These are phyloP conservation scores for Mycena kentingensis DNA, from an alignment of 768 basidiomycete species.

Conservation along the genomic window DNA sequence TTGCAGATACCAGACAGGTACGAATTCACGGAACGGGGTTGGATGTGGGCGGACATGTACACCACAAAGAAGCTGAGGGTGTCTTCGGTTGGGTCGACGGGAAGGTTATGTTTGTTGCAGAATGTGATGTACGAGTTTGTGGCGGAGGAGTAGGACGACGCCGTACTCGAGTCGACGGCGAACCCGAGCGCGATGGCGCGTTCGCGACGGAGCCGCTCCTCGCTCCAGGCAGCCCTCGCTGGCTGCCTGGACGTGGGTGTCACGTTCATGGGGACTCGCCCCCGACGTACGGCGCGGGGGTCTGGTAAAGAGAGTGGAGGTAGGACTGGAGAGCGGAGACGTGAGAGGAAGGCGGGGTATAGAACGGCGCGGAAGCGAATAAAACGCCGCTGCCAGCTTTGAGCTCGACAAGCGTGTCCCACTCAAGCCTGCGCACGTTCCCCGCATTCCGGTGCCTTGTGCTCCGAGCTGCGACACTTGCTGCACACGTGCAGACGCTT, in stretches of 20 bases:
- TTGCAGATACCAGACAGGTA: slow-evolving; percentile 43
- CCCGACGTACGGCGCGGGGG: slow-evolving; percentile 7
- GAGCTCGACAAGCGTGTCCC: not conserved
- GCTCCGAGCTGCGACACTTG: not conserved
- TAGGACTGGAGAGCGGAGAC: not conserved
- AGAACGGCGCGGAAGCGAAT: not conserved
- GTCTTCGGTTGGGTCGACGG: slow-evolving; percentile 38
- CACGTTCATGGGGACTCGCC: slow-evolving; percentile 2
- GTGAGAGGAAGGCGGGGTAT: not conserved
- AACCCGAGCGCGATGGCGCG: slow-evolving; percentile 35
- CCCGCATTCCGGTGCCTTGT: slow-evolving; percentile 5
- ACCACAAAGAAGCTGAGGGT: slow-evolving; percentile 38
- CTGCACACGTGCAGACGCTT: slow-evolving; percentile 7
- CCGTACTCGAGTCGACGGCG: slow-evolving; percentile 29
- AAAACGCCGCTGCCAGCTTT: not conserved
- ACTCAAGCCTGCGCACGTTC: not conserved
- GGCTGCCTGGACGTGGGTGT: slow-evolving; percentile 5
- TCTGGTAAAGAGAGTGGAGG: too few relatives aligned
- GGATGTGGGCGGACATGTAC: slow-evolving; percentile 39
- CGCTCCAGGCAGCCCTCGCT: slow-evolving; percentile 13
- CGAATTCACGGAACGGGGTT: slow-evolving; percentile 34
- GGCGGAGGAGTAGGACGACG: slow-evolving; percentile 32
- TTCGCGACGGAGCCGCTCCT: slow-evolving; percentile 23
- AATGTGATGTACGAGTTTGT: slow-evolving; percentile 43
- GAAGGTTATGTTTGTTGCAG: slow-evolving; percentile 31